A percentile compares a stretch with the other conserved stretches of the same genome.
Evolutionary conservation across 2,329 filamentous ascomycete species (phyloP).

Genomic region (Trichoderma harzianum): DNA sequence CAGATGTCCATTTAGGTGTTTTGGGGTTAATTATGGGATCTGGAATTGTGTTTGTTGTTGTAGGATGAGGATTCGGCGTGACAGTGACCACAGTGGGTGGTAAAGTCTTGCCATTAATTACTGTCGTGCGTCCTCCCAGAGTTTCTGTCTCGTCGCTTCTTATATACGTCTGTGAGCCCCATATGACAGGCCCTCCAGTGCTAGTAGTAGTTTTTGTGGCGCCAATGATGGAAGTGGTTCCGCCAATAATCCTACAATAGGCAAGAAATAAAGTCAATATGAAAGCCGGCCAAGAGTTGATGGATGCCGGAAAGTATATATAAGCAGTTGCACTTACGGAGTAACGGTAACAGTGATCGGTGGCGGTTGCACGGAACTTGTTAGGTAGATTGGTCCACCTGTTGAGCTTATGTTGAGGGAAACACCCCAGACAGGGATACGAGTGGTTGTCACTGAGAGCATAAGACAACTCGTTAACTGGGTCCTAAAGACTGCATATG

Average conservation of each 20-base stretch:
- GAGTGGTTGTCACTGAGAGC: not conserved
- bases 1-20: not conserved
- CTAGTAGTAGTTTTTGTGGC: not conserved
- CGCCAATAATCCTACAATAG: not conserved
- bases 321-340: not conserved
- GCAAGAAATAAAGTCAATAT: not conserved
- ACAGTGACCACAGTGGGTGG: not conserved
- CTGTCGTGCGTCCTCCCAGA: not conserved
- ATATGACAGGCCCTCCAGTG: not conserved
- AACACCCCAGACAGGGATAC: not conserved
- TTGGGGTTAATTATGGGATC: not conserved
- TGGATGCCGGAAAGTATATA: not conserved
- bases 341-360: not conserved
- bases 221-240: not conserved
- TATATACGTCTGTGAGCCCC: not conserved
- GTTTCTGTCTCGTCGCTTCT: not conserved
- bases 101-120: not conserved
- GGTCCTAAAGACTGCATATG: not conserved
- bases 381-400: not conserved
- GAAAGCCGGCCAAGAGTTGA: not conserved
- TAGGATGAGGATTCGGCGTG: not conserved
- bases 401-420: not conserved
- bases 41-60: not conserved
- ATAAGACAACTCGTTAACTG: not conserved
- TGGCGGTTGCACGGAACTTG: not conserved